These are phyloP conservation scores for Candida germanica DNA, from an alignment of 805 yeast species.

Conservation along the genomic window DNA sequence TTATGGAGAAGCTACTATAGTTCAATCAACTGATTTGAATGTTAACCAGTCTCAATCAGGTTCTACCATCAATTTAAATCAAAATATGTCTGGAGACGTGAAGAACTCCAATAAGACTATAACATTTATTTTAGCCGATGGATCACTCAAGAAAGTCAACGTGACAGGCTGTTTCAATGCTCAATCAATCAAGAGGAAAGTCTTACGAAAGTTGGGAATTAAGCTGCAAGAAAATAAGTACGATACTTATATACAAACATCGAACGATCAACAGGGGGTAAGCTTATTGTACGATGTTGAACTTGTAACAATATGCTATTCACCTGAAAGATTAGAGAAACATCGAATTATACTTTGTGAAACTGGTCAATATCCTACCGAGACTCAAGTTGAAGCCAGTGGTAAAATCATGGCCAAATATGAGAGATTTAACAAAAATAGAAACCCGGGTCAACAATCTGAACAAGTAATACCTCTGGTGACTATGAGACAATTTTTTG, in stretches of 20 bases:
- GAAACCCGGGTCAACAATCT: conserved; percentile 20
- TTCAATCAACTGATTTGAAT: conserved; percentile 9
- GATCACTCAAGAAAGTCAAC: conserved; percentile 63
- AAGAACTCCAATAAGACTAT: conserved; percentile 38
- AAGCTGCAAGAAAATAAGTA: conserved; percentile 45
- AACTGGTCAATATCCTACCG: conserved; percentile 59
- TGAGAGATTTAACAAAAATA: conserved; percentile 23
- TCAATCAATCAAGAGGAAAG: conserved; percentile 67
- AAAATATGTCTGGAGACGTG: conserved; percentile 2
- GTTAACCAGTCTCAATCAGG: not conserved
- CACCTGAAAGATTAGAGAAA: conserved; percentile 67
- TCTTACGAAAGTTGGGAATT: conserved; percentile 56
- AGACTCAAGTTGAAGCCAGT: conserved; percentile 55
- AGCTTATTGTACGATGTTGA: conserved; percentile 70
- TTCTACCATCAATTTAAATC: conserved; percentile 7
- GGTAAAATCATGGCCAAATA: conserved; percentile 39
- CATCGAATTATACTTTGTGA: conserved; percentile 68
- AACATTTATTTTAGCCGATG: conserved; percentile 73
- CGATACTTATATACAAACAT: conserved; percentile 57
- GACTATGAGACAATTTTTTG: conserved; percentile 54
- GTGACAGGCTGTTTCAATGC: conserved; percentile 81
- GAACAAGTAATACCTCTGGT: conserved; percentile 14
- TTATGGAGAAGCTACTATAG: conserved; percentile 12
- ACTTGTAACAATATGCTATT: conserved; percentile 77
- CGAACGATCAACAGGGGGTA: conserved; percentile 22